These are phyloP conservation scores for Beauveria asiatica DNA, from an alignment of 2,329 filamentous ascomycete species.

Conservation along the genomic window DNA sequence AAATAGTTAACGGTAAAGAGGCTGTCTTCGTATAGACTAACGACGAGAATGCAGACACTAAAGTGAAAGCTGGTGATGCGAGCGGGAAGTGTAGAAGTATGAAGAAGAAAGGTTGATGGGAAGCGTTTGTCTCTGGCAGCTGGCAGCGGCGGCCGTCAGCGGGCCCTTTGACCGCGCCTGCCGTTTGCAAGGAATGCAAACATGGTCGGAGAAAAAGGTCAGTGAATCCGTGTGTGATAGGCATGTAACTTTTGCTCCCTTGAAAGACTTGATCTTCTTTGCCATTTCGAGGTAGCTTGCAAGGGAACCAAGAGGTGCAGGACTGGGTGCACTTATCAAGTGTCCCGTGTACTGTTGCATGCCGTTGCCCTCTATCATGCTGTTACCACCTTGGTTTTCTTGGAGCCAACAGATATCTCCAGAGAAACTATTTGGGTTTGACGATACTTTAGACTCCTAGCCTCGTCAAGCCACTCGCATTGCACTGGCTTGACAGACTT, in stretches of 20 bases:
- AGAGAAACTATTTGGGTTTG: constrained; percentile 26
- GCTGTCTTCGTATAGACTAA: background rate
- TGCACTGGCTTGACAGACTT: constrained; percentile 43
- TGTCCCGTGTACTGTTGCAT: background rate
- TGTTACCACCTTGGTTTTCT: constrained; percentile 15
- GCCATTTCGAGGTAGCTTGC: too few relatives aligned
- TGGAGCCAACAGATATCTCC: constrained; percentile 28
- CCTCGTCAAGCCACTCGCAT: constrained; percentile 41
- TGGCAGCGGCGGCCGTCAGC: background rate
- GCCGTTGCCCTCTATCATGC: background rate
- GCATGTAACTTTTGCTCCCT: too few relatives aligned
- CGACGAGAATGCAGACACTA: background rate
- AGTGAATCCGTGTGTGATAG: background rate
- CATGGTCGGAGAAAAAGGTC: background rate
- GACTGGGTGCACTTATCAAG: background rate
- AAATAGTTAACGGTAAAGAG: too few relatives aligned
- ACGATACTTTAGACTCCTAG: constrained; percentile 19
- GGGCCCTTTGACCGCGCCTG: background rate
- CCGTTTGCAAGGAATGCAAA: background rate
- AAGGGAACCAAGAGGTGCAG: background rate
- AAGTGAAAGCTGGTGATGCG: background rate
- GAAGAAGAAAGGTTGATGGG: background rate
- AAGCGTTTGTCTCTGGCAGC: background rate
- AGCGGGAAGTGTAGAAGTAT: background rate
- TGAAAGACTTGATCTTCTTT: too few relatives aligned